A percentile compares a stretch with the other conserved stretches of the same genome.
Evolutionary conservation across 2,329 filamentous ascomycete genomes (phyloP).

Genomic region (Aspergillus carbonarius): DNA sequence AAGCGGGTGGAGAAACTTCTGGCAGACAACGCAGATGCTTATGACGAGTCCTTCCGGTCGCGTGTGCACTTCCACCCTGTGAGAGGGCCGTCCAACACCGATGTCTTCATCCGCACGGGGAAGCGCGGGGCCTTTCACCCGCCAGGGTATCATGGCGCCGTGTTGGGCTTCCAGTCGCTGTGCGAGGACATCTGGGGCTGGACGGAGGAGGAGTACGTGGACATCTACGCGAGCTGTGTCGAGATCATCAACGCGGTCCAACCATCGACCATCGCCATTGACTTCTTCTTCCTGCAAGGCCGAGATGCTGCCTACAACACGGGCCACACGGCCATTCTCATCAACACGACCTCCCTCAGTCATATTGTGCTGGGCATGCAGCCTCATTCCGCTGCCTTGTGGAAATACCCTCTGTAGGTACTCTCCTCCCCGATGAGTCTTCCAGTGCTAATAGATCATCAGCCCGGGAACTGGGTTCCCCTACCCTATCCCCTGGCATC

Average conservation of each 20-base stretch:
- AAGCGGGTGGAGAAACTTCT: conserved; percentile 31
- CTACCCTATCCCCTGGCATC: conserved; percentile 48
- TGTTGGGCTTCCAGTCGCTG: conserved; percentile 32
- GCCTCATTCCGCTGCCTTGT: conserved; percentile 31
- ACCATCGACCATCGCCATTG: conserved; percentile 45
- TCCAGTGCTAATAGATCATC: background rate
- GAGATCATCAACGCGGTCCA: conserved; percentile 40
- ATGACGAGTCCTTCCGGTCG: conserved; percentile 18
- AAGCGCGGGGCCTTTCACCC: conserved; percentile 28
- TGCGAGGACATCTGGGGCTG: conserved; percentile 35
- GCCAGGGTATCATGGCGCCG: conserved; percentile 37
- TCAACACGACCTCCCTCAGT: conserved; percentile 49
- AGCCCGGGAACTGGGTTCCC: conserved; percentile 48
- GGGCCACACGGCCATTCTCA: conserved; percentile 35
- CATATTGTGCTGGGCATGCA: conserved; percentile 44
- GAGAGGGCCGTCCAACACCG: conserved; percentile 31
- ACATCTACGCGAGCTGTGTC: conserved; percentile 40
- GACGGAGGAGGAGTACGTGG: conserved; percentile 42
- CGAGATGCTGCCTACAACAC: conserved; percentile 44
- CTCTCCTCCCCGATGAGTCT: too few relatives aligned
- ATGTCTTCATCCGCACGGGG: conserved; percentile 34
- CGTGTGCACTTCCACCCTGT: conserved; percentile 36
- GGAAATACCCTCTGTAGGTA: conserved; percentile 37
- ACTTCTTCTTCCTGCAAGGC: conserved; percentile 47
- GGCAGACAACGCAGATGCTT: conserved; percentile 20